Base-by-base conservation (phyloP, 73 alveolate genomes). In the Paramecium biaurelia region DNA sequence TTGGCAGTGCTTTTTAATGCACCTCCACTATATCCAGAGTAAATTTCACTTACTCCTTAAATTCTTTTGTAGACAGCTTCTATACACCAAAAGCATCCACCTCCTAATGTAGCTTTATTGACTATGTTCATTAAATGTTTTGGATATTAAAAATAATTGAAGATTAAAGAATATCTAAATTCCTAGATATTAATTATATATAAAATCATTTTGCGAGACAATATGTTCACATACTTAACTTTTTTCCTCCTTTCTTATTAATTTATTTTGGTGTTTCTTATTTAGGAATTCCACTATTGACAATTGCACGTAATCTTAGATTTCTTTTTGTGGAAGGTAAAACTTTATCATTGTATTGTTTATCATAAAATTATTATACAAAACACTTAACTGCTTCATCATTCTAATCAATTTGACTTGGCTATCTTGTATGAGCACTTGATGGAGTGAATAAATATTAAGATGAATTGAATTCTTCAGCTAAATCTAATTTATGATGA, bases 31-130 rank as follows among this genome's bases (percentile, higher is more conserved):
- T 89, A 89, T 30, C 94, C 94, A 70, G 94, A 49, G 7, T 89
- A 70, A 41, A 89, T 85, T 18, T 89, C 92, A 70, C 45, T 30
- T 2, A 89, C 92, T 26, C 94, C 94, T 24, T 70, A 38, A 28
- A 89, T 82, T 47, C 94, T 89, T 47, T 42, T 89, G 49, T 70
- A 89, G 35, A 89, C 85, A n/a, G 94, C 94, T 49, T 89, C 94
- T 26, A 82, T 72, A 18, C 94, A 89, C 94, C 94, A 89, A 45
- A 89, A 89, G 53, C 94, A 89, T 37, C 94, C 94, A 70, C 94
- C 94, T 43, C 94, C 94, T 9, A 89, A 28, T 0, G 94, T 89
- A 6, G 94, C 94, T 72, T 63, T 63, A 7, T 53, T 53, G 9
- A 53, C 1, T 15, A 53, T 53, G 14, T 53, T 53, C 68, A 53